phyloP scores from a whole-genome alignment of 129 eudicot genomes.

The Flaveria robusta region DNA sequence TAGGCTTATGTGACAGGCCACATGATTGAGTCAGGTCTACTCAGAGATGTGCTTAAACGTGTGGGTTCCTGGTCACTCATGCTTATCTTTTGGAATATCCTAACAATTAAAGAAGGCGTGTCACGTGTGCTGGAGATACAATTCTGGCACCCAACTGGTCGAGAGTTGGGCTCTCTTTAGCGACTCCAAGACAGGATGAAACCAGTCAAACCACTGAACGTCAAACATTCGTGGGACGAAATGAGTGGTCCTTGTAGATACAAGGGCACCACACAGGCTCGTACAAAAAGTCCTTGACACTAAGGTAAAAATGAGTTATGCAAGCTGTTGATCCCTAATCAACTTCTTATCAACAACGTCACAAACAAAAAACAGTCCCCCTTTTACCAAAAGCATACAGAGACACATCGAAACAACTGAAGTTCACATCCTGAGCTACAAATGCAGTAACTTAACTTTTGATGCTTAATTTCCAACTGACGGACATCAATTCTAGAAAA shows the following conservation, averaged over 20 bases:
- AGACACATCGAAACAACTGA: neutral
- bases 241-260: neutral
- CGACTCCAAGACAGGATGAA: neutral
- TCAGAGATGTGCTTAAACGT: neutral
- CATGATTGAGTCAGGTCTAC: neutral
- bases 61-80: neutral
- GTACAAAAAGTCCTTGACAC: neutral
- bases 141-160: too few species aligned
- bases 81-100: neutral
- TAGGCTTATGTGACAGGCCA: neutral
- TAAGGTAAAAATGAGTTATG: neutral
- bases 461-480: neutral
- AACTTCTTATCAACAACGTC: slow-evolving; percentile 10
- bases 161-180: too few species aligned
- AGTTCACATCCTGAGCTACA: neutral
- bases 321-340: neutral
- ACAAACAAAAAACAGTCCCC: neutral
- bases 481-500: neutral
- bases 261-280: neutral
- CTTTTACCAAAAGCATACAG: slow-evolving; percentile 1
- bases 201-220: neutral
- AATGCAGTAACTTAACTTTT: neutral
- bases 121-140: neutral
- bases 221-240: neutral
- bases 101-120: neutral